These are phyloP conservation scores for Sordaria brevicollis DNA, from an alignment of 495 filamentous ascomycete species.

Conservation along the genomic window DNA sequence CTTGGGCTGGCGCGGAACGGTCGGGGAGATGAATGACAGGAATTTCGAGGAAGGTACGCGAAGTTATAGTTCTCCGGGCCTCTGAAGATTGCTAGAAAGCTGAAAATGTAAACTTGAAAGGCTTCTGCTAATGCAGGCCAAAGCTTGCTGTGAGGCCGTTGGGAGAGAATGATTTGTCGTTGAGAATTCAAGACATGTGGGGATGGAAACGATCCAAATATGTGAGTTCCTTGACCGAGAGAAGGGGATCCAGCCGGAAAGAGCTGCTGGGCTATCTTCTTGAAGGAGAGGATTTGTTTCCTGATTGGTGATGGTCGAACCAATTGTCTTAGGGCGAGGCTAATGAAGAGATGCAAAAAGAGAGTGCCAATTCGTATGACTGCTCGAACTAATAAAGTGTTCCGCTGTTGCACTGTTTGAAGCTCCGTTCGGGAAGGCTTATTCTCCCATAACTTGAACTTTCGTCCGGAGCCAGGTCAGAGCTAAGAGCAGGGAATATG, in stretches of 20 bases:
- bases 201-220: neutral
- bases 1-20: neutral
- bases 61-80: neutral
- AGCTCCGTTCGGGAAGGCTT: neutral
- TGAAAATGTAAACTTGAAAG: neutral
- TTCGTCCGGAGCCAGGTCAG: neutral
- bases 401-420: too few species aligned
- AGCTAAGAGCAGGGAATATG: neutral
- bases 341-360: neutral
- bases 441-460: neutral
- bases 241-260: neutral
- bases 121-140: neutral
- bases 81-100: neutral
- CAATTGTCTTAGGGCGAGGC: neutral
- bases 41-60: neutral
- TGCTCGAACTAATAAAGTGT: neutral
- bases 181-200: neutral
- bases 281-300: neutral
- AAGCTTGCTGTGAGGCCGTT: neutral
- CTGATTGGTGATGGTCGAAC: neutral
- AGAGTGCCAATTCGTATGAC: neutral
- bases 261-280: neutral
- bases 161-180: neutral
- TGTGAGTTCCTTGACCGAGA: neutral
- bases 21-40: neutral